Base-by-base conservation (phyloP, 2,329 filamentous ascomycete genomes). In the Zalaria obscura region DNA sequence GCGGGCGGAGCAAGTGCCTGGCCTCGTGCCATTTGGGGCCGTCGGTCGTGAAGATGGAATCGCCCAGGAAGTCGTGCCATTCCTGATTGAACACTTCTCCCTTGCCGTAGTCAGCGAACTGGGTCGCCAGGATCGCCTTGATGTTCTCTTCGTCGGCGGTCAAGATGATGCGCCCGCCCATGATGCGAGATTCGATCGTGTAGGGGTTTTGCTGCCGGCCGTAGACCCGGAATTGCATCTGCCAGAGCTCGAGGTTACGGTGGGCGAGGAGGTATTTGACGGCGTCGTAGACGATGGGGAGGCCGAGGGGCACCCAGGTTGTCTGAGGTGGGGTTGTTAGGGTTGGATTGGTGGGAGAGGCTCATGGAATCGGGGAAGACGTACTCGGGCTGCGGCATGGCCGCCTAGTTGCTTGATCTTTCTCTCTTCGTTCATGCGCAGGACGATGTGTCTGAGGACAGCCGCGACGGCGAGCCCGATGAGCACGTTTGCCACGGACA, bases 141-240 rank as follows among this genome's bases (percentile, higher is more conserved):
- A 93, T 82, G 56, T 94, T 94, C 54, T 93, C 85, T 0, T 83
- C 82, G 50, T 94, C 86, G 4, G 75, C 74, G 0, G 88, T 94
- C 54, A 91, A 71, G 45, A 93, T 59, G 25, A 80, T 59, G n/a
- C 83, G 75, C 38, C 64, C 57, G 38, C 72, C 69, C 1, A 75
- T 52, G 5, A 76, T 51, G 1, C 67, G 67, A 7, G 64, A 58
- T 60, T 89, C 83, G 33, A 70, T 62, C 0, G 83, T 88, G 50
- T 68, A 77, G 28, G 61, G 54, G 4, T 58, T 56, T 1, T 56
- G 54, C 36, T 47, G 41, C n/a, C 59, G 55, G 4, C 61, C 53
- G 8, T 54, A 58, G 10, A 60, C 58, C 5, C 48, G 38, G 52
- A 87, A 73, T 40, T 69, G 59, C 2, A 58, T 45, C 5, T 63